Base-by-base conservation (phyloP, 768 basidiomycete genomes). In the Pleurotus sapidus region DNA sequence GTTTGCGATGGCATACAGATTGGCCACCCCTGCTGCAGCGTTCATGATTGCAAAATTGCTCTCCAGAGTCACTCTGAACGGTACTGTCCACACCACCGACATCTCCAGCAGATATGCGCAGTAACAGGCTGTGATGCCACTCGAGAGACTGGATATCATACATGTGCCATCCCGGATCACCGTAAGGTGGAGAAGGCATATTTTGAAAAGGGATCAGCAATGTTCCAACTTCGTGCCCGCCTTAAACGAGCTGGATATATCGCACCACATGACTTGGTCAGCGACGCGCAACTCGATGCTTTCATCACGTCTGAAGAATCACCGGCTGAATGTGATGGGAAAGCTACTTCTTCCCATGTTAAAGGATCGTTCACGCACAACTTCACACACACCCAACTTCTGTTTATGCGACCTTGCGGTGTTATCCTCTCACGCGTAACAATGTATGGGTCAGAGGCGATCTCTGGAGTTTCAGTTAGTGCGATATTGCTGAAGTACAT, bases 351-450 rank as follows among this genome's bases (percentile, higher is more conserved):
- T 20, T 20, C 20, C 20, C 20, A 3, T 20, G 20, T 20, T 3
- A 20, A 20, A 20, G 20, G 20, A 47, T 47, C 4, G 11, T 47
- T 47, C 23, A 9, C 46, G 3, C 46, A 47, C 46, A 49, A 49
- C 17, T 49, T 9, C 23, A 69, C 64, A 4, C 63, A 68, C 55
- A 70, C 68, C 42, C 59, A 68, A 39, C 60, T 68, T 42, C 53
- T 65, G 3, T 18, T 64, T 15, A 62, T 68, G 39, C 20, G 39
- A 0, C 57, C 68, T 0, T 69, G 68, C 59, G 68, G 66, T 1
- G 51, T 69, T 4, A 66, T 69, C n/a, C n/a, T 55, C 7, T 65
- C 60, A 0, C 49, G 61, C n/a, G 60, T 18, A 1, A 61, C 51
- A 9, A 66, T 65, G 17, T 68, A 57, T 63, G 62, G 14, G n/a